Conservation (phyloP, 495 filamentous ascomycete species). For the Sordaria brevicollis region DNA sequence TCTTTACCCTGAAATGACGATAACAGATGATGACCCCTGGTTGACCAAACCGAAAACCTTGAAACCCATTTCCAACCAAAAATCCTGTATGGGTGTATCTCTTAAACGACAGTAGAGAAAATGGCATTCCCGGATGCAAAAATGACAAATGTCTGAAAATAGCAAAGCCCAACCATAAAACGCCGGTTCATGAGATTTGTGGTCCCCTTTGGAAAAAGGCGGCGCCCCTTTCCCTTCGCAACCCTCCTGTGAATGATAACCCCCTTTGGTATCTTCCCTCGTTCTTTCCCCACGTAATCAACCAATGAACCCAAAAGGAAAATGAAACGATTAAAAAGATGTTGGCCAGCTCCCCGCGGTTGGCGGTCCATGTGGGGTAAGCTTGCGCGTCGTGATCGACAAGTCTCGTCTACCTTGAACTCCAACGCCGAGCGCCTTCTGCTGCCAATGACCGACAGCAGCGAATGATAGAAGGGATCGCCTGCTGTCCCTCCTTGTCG, state of each 20-base stretch:
- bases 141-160: slow-evolving; percentile 1
- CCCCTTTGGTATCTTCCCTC: not conserved
- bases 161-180: slow-evolving; percentile 4
- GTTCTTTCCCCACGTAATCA: not conserved
- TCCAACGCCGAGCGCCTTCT: not conserved
- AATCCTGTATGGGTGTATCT: slow-evolving; percentile 3
- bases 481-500: not conserved
- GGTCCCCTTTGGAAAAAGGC: slow-evolving; percentile 10
- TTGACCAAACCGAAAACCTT: not conserved
- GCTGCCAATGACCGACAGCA: not conserved
- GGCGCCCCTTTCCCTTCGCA: not conserved
- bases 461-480: not conserved
- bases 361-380: not conserved
- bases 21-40: not conserved
- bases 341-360: not conserved
- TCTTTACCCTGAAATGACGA: not conserved
- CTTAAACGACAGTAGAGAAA: slow-evolving; percentile 15
- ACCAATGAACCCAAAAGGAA: slow-evolving; percentile 2
- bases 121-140: not conserved
- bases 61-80: not conserved
- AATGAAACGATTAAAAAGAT: not conserved
- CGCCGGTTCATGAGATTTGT: slow-evolving; percentile 18
- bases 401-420: not conserved
- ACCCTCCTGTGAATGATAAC: slow-evolving; percentile 2
- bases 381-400: not conserved